These are phyloP conservation scores for Pseudohalonectria lignicola DNA, from an alignment of 2,329 filamentous ascomycete genomes.

Conservation along the genomic window DNA sequence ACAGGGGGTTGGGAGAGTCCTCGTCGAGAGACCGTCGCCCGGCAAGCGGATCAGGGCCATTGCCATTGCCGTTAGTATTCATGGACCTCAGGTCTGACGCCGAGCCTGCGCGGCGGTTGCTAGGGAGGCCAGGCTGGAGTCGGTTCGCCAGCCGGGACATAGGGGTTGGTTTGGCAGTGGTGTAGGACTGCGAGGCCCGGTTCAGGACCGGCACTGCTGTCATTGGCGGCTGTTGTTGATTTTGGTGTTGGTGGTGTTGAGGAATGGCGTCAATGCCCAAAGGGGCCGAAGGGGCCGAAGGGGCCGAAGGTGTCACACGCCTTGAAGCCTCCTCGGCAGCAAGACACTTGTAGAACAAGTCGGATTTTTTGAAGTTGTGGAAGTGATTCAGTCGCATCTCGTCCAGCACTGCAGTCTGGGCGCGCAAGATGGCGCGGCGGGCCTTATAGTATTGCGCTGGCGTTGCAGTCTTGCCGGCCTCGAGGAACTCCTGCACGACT, in stretches of 20 bases:
- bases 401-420: slow-evolving; percentile 74
- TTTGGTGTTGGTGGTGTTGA: neutral
- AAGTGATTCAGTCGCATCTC: slow-evolving; percentile 76
- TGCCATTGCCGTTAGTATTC: slow-evolving; percentile 24
- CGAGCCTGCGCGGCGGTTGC: slow-evolving; percentile 31
- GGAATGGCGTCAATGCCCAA: too few species aligned
- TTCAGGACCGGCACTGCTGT: slow-evolving; percentile 10
- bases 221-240: slow-evolving; percentile 9
- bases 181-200: slow-evolving; percentile 23
- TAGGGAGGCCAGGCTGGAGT: slow-evolving; percentile 15
- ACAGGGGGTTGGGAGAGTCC: slow-evolving; percentile 39
- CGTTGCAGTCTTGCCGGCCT: slow-evolving; percentile 64
- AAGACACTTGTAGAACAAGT: slow-evolving; percentile 92
- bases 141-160: slow-evolving; percentile 28
- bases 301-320: too few species aligned
- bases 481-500: slow-evolving; percentile 66
- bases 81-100: slow-evolving; percentile 32
- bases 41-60: slow-evolving; percentile 23
- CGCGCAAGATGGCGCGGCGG: slow-evolving; percentile 66
- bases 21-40: slow-evolving; percentile 61
- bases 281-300: too few species aligned
- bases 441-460: slow-evolving; percentile 75
- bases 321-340: slow-evolving; percentile 66
- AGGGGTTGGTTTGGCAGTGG: slow-evolving; percentile 27
- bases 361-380: slow-evolving; percentile 79